Percentiles rank a stretch among this genome's conserved stretches.
These are phyloP conservation scores for Phaeophleospora eucalypticola DNA, from an alignment of 2,329 filamentous ascomycete species.

Conservation along the genomic window DNA sequence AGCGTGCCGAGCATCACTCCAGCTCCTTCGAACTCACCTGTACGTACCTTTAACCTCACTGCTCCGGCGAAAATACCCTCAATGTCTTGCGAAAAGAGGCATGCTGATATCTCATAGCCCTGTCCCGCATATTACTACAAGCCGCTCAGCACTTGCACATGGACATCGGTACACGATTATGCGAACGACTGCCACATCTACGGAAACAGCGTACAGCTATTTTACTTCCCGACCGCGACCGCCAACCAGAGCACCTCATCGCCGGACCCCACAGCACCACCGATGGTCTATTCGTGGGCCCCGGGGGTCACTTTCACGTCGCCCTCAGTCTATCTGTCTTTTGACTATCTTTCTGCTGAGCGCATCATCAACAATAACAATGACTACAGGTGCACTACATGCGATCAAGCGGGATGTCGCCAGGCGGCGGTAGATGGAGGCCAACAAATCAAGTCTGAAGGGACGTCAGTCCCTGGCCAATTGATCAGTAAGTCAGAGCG, in stretches of 20 bases:
- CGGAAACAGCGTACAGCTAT: constrained; percentile 20
- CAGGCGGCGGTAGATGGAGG: constrained; percentile 9
- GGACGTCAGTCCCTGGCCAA: constrained; percentile 8
- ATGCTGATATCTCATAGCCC: neutral
- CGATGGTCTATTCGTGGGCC: constrained; percentile 11
- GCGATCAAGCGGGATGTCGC: constrained; percentile 7
- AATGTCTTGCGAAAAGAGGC: no score
- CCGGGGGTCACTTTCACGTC: constrained; percentile 21
- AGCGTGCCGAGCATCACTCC: constrained; percentile 19
- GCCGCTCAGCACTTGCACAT: constrained; percentile 11
- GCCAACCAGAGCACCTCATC: constrained; percentile 1
- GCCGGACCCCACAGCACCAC: constrained; percentile 4
- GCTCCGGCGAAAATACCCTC: no score
- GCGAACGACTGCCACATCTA: constrained; percentile 12
- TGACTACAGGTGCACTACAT: constrained; percentile 1
- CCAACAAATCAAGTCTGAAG: constrained; percentile 1
- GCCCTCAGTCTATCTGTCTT: constrained; percentile 22
- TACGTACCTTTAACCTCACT: no score
- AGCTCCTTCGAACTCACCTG: constrained; percentile 18
- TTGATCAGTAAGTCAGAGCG: constrained; percentile 1
- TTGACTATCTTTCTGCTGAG: constrained; percentile 15
- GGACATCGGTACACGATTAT: neutral
- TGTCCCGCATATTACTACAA: constrained; percentile 15
- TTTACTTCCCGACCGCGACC: constrained; percentile 19
- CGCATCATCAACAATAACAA: constrained; percentile 1